Conservation (phyloP, 2,329 filamentous ascomycete genomes). For the Saccharata proteae region DNA sequence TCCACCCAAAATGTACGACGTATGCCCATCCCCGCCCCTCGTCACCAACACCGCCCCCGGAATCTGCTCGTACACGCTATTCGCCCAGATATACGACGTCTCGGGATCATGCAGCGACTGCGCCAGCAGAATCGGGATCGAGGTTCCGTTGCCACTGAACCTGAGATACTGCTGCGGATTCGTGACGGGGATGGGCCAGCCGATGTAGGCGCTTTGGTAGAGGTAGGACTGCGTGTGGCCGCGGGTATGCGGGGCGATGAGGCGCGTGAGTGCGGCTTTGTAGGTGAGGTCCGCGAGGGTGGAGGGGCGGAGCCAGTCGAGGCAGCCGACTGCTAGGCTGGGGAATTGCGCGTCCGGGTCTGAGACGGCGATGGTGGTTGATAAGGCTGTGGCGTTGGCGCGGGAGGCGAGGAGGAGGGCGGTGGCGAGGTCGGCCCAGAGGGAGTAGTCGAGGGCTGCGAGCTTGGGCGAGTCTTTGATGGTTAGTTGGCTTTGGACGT, state of each 20-base stretch:
- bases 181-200: conserved; percentile 25
- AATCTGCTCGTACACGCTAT: conserved; percentile 20
- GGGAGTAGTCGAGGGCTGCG: conserved; percentile 5
- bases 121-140: conserved; percentile 25
- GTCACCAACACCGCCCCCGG: background rate
- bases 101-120: conserved; percentile 30
- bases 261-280: conserved; percentile 10
- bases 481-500: conserved; percentile 19
- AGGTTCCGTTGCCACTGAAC: conserved; percentile 15
- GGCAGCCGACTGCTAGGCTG: conserved; percentile 25
- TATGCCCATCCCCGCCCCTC: conserved; percentile 1
- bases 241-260: conserved; percentile 22
- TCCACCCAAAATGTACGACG: background rate
- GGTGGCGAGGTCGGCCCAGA: conserved; percentile 14
- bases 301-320: conserved; percentile 24
- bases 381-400: conserved; percentile 26
- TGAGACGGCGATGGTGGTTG: conserved; percentile 16
- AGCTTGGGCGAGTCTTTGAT: conserved; percentile 10
- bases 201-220: conserved; percentile 26
- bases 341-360: conserved; percentile 15
- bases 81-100: conserved; percentile 28
- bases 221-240: conserved; percentile 25
- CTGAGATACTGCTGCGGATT: conserved; percentile 21
- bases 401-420: conserved; percentile 18
- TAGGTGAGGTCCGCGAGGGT: background rate